These are phyloP conservation scores for Phytophthora uliginosa DNA, from an alignment of 352 stramenopile species.

Conservation along the genomic window DNA sequence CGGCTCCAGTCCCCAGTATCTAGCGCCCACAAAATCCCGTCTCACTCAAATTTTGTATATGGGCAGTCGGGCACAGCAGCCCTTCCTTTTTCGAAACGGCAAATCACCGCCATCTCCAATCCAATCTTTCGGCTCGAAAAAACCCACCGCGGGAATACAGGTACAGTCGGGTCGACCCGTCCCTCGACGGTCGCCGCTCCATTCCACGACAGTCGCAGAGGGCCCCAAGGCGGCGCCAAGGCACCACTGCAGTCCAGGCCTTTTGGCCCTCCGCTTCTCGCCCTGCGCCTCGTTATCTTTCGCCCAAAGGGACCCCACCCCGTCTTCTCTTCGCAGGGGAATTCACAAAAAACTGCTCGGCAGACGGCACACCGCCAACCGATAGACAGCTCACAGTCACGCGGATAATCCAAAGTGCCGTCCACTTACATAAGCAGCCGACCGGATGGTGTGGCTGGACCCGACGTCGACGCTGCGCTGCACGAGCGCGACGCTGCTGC, in stretches of 20 bases:
- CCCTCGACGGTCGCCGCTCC: neutral
- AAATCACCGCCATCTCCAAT: conserved; percentile 4
- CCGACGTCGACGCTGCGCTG: conserved; percentile 39
- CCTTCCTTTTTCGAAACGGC: conserved; percentile 25
- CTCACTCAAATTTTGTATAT: conserved; percentile 1
- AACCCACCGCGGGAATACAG: neutral
- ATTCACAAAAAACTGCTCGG: conserved; percentile 24
- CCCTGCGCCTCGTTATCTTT: neutral
- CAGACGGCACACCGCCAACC: neutral
- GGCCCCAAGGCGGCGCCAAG: neutral
- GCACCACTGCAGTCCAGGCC: neutral
- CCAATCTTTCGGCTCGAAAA: conserved; percentile 30
- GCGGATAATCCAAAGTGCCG: neutral
- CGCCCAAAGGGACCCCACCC: too few relatives aligned
- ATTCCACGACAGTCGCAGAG: conserved; percentile 25
- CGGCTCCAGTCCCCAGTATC: too few relatives aligned
- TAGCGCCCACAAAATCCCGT: neutral
- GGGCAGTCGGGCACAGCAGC: neutral
- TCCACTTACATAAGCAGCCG: neutral
- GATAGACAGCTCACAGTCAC: neutral
- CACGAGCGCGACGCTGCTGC: conserved; percentile 54
- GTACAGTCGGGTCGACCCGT: neutral
- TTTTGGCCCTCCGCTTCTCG: neutral
- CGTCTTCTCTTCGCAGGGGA: conserved; percentile 4
- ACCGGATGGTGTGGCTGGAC: conserved; percentile 55